phyloP scores from a whole-genome alignment of 352 stramenopile genomes.

The Globisporangium solare region DNA sequence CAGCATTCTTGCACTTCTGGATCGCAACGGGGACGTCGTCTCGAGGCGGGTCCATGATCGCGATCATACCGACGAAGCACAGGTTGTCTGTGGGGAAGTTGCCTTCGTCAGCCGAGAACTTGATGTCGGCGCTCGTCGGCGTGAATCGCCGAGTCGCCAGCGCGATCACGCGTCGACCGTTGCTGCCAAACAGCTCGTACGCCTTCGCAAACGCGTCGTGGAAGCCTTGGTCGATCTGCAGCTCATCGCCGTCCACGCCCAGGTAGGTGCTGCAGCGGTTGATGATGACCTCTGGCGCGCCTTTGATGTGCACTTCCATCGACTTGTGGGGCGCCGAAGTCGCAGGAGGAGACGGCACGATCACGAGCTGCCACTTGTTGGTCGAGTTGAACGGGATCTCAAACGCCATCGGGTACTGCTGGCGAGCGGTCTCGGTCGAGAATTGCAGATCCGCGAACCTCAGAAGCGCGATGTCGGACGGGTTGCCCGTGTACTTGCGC shows the following conservation, averaged over 20 bases:
- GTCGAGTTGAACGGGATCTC: too few relatives aligned
- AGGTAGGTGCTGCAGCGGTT: slow-evolving; percentile 76
- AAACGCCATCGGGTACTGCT: slow-evolving; percentile 40
- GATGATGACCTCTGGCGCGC: slow-evolving; percentile 91
- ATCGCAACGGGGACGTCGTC: slow-evolving; percentile 73
- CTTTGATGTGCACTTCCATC: slow-evolving; percentile 88
- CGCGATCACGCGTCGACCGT: slow-evolving; percentile 37
- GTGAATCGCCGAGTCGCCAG: slow-evolving; percentile 33
- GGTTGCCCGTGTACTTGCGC: slow-evolving; percentile 44
- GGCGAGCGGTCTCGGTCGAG: slow-evolving; percentile 24
- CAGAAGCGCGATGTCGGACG: slow-evolving; percentile 50
- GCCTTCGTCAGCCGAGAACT: slow-evolving; percentile 28
- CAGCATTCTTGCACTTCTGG: slow-evolving; percentile 66
- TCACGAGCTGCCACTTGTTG: slow-evolving; percentile 64
- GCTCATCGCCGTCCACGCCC: slow-evolving; percentile 40
- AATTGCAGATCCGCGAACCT: slow-evolving; percentile 39
- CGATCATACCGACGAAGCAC: slow-evolving; percentile 88
- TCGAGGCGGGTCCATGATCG: slow-evolving; percentile 91
- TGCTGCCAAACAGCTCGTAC: slow-evolving; percentile 39
- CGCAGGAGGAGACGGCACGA: slow-evolving; percentile 22
- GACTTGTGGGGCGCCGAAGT: slow-evolving; percentile 12
- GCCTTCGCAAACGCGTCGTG: slow-evolving; percentile 40
- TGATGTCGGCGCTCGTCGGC: slow-evolving; percentile 2
- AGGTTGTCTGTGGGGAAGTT: slow-evolving; percentile 33
- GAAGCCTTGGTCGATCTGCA: slow-evolving; percentile 35